Conservation (phyloP, 2,329 filamentous ascomycete genomes). For the Fusarium falciforme region DNA sequence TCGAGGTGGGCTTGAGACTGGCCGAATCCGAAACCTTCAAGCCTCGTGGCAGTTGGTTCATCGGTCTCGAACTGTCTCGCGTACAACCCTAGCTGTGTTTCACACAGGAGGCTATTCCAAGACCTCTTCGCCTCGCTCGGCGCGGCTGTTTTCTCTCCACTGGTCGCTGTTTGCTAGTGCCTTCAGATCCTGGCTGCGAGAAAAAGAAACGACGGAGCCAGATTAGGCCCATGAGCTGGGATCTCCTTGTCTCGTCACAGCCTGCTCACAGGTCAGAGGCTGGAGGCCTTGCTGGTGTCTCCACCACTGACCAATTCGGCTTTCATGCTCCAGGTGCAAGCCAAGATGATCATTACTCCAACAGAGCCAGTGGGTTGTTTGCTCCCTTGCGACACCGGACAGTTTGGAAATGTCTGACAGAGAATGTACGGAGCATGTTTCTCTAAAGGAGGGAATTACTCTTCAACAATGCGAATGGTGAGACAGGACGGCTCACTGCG, state of each 20-base stretch:
- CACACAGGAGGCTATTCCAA: constrained; percentile 18
- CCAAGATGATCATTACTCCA: background rate
- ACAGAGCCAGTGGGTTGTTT: background rate
- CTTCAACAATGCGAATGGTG: background rate
- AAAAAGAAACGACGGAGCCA: constrained; percentile 24
- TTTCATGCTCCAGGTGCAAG: background rate
- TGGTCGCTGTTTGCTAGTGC: constrained; percentile 18
- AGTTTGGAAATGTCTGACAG: constrained; percentile 5
- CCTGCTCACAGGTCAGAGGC: background rate
- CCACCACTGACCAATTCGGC: background rate
- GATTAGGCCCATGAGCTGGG: constrained; percentile 10
- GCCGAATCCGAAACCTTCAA: constrained; percentile 5
- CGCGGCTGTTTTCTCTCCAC: constrained; percentile 26
- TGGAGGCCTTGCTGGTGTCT: background rate
- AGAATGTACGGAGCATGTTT: background rate
- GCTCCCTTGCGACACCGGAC: constrained; percentile 9
- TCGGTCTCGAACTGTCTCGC: constrained; percentile 28
- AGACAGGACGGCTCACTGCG: background rate
- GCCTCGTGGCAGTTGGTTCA: constrained; percentile 13
- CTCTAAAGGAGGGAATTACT: background rate
- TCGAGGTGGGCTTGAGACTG: constrained; percentile 4
- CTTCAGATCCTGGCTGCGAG: constrained; percentile 10
- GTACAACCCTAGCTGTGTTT: constrained; percentile 21
- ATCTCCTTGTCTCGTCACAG: constrained; percentile 1
- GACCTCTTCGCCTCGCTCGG: constrained; percentile 27